phyloP scores from a whole-genome alignment of 2,329 filamentous ascomycete species.

The Epichloe typhina region DNA sequence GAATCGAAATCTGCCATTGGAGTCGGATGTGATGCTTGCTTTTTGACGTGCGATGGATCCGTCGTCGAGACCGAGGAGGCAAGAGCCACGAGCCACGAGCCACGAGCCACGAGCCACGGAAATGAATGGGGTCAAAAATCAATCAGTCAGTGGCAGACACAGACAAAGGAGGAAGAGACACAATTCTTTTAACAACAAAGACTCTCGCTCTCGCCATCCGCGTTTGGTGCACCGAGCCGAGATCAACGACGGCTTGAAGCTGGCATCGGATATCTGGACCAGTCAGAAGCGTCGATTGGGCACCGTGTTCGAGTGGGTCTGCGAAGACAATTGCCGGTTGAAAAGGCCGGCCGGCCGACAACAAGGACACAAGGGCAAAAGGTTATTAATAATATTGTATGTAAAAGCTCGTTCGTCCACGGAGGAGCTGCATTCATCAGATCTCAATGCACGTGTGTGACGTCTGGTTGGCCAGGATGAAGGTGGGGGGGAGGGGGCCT shows the following conservation, averaged over 20 bases:
- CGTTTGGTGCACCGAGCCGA: conserved; percentile 6
- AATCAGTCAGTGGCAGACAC: too few relatives aligned
- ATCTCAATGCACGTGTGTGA: background rate
- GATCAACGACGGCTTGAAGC: background rate
- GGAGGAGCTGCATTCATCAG: background rate
- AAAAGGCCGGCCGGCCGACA: background rate
- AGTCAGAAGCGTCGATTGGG: conserved; percentile 8
- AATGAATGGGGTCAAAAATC: background rate
- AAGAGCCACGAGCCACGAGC: background rate
- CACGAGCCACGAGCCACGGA: too few relatives aligned
- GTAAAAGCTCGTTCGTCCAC: background rate
- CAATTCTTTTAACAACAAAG: conserved; percentile 1
- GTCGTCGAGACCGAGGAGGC: background rate
- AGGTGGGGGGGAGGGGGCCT: background rate
- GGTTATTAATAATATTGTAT: too few relatives aligned
- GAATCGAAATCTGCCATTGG: conserved; percentile 4
- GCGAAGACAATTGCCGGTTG: background rate
- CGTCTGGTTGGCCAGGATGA: background rate
- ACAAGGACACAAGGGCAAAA: background rate
- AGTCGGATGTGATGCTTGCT: background rate
- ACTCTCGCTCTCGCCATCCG: conserved; percentile 3
- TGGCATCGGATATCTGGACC: conserved; percentile 2
- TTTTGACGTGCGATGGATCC: background rate
- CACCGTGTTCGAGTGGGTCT: conserved; percentile 8
- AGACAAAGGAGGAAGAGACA: background rate